A percentile compares a stretch with the other conserved stretches of the same genome.
phyloP scores from a whole-genome alignment of 371 early-diverging fungal genomes.

The Mucor plumbeus region DNA sequence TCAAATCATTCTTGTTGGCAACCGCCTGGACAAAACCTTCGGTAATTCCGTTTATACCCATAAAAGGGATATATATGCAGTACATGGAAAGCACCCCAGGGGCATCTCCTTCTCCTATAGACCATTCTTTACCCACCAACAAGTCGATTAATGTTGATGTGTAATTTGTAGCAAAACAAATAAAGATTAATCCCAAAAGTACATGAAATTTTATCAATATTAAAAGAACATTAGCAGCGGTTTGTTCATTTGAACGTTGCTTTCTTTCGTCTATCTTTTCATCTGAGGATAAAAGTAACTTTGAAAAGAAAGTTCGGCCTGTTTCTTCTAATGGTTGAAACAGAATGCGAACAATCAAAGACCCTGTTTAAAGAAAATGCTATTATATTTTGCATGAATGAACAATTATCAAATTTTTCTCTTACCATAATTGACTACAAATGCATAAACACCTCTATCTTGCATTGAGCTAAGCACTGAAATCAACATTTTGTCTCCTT shows the following conservation, averaged over 20 bases:
- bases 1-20: slow-evolving; percentile 67
- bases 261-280: slow-evolving; percentile 15
- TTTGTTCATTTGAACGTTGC: slow-evolving; percentile 16
- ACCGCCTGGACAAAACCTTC: slow-evolving; percentile 94
- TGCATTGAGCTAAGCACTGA: slow-evolving; percentile 58
- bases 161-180: slow-evolving; percentile 86
- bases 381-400: not conserved
- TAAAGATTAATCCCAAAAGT: slow-evolving; percentile 79
- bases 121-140: slow-evolving; percentile 72
- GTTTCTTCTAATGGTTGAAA: slow-evolving; percentile 96
- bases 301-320: slow-evolving; percentile 82
- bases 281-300: slow-evolving; percentile 37
- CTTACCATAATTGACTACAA: slow-evolving; percentile 86
- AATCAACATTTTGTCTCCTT: slow-evolving; percentile 93
- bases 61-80: slow-evolving; percentile 88
- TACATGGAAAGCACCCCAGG: slow-evolving; percentile 73
- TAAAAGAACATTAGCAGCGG: slow-evolving; percentile 62
- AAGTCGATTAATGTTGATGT: slow-evolving; percentile 74
- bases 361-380: slow-evolving; percentile 57
- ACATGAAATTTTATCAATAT: slow-evolving; percentile 78
- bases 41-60: slow-evolving; percentile 95
- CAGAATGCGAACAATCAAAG: slow-evolving; percentile 86
- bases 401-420: not conserved
- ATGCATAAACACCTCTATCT: slow-evolving; percentile 84
- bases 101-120: slow-evolving; percentile 49